Percentiles rank a stretch among this genome's conserved stretches.
phyloP scores from a whole-genome alignment of 1,139 yeast species.

The Geotrichum klebahnii region DNA sequence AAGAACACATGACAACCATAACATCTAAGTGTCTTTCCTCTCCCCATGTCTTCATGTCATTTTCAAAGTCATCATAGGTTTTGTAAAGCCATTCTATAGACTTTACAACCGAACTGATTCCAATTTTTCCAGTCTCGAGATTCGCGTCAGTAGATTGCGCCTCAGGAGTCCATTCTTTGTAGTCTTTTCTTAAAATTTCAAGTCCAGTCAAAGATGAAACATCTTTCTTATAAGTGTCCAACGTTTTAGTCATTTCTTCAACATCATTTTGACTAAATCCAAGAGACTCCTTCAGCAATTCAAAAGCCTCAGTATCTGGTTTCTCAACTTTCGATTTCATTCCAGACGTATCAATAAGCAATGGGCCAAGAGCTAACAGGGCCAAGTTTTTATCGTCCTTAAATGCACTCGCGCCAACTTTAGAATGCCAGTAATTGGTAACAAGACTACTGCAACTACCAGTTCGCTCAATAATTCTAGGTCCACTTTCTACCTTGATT shows the following conservation, averaged over 20 bases:
- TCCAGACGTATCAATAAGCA: slow-evolving; percentile 67
- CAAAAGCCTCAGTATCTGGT: slow-evolving; percentile 50
- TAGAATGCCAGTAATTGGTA: slow-evolving; percentile 53
- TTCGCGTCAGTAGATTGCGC: slow-evolving; percentile 31
- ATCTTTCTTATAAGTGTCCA: slow-evolving; percentile 59
- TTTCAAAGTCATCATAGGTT: slow-evolving; percentile 41
- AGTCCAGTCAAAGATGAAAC: slow-evolving; percentile 53
- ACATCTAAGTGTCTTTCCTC: slow-evolving; percentile 48
- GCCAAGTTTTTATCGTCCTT: slow-evolving; percentile 41
- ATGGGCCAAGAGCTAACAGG: slow-evolving; percentile 58
- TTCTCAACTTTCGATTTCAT: slow-evolving; percentile 53
- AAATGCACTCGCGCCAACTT: slow-evolving; percentile 23
- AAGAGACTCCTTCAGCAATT: slow-evolving; percentile 35
- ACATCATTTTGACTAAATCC: slow-evolving; percentile 9
- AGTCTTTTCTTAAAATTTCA: slow-evolving; percentile 75
- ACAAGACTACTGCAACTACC: slow-evolving; percentile 83
- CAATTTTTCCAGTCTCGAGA: slow-evolving; percentile 43
- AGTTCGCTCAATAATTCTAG: slow-evolving; percentile 55
- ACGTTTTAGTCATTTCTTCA: slow-evolving; percentile 24
- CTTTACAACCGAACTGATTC: slow-evolving; percentile 72
- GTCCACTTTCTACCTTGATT: slow-evolving; percentile 39
- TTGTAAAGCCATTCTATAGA: slow-evolving; percentile 55
- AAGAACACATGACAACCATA: slow-evolving; percentile 61
- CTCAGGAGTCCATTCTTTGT: slow-evolving; percentile 60
- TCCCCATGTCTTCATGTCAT: slow-evolving; percentile 42